Conservation (phyloP, 108 stramenopile species). For the Cyclotella cryptica region DNA sequence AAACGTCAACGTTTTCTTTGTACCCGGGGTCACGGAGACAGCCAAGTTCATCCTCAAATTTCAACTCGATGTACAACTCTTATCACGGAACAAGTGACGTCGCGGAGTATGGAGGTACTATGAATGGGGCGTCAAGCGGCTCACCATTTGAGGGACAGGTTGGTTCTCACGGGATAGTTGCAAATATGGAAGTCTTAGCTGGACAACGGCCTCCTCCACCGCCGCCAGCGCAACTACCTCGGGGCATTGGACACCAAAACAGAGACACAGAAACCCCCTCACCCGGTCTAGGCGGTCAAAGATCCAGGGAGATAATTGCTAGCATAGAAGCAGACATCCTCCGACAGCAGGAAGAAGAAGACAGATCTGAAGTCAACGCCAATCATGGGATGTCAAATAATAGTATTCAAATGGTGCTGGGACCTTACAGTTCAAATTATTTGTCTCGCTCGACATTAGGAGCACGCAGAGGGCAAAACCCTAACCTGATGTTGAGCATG, state of each 20-base stretch:
- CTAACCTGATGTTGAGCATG: conserved; percentile 2
- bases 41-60: conserved; percentile 3
- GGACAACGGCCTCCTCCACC: not conserved
- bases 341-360: conserved; percentile 1
- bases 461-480: not conserved
- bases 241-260: not conserved
- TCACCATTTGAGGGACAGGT: not conserved
- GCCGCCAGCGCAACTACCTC: not conserved
- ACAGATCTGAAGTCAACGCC: not conserved
- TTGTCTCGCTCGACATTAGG: not conserved
- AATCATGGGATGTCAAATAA: not conserved
- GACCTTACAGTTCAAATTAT: not conserved
- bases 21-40: too few species aligned
- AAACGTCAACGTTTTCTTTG: not conserved
- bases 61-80: not conserved
- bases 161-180: not conserved
- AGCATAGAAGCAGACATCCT: conserved; percentile 11
- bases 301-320: conserved; percentile 13
- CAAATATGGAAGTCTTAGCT: not conserved
- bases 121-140: not conserved
- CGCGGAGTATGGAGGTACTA: not conserved
- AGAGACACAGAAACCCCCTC: not conserved
- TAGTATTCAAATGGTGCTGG: not conserved
- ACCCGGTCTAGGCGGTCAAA: not conserved
- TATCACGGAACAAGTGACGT: not conserved